A percentile compares a stretch with the other conserved stretches of the same genome.
Conservation (phyloP, 2,329 filamentous ascomycete genomes). For the Alternaria brassicae region DNA sequence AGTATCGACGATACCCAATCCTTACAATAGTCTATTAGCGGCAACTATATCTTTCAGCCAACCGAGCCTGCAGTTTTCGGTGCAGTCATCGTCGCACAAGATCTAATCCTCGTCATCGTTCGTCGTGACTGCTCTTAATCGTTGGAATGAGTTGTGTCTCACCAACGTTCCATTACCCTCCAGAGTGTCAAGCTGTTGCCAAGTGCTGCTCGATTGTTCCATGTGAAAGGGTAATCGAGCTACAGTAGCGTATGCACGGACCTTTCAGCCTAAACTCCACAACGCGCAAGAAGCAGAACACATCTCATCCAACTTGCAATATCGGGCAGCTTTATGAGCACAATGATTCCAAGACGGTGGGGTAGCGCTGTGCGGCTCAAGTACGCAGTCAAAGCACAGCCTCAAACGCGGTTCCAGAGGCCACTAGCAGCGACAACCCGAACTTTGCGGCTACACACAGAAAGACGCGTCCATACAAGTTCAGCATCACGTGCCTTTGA, state of each 20-base stretch:
- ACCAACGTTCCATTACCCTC: neutral
- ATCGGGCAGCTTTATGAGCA: neutral
- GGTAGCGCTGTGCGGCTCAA: slow-evolving; percentile 9
- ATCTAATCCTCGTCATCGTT: neutral
- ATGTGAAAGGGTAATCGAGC: slow-evolving; percentile 10
- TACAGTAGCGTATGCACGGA: slow-evolving; percentile 8
- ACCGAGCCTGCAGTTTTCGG: neutral
- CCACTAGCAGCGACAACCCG: slow-evolving; percentile 12
- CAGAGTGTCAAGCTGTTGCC: neutral
- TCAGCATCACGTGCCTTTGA: slow-evolving; percentile 27
- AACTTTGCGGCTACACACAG: slow-evolving; percentile 21
- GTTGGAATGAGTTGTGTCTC: neutral
- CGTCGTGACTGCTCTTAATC: no score
- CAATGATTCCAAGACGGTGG: slow-evolving; percentile 22
- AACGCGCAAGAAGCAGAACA: slow-evolving; percentile 5
- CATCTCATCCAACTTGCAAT: neutral
- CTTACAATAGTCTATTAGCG: slow-evolving; percentile 6
- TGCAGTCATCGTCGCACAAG: neutral
- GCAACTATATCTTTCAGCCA: neutral
- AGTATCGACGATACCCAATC: slow-evolving; percentile 16
- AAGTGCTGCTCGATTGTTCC: slow-evolving; percentile 7
- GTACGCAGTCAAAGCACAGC: slow-evolving; percentile 2
- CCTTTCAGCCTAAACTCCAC: neutral
- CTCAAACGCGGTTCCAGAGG: slow-evolving; percentile 5
- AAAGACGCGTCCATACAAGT: slow-evolving; percentile 17